Evolutionary conservation across 73 alveolate species (phyloP).

Genomic region (Effrenium voratum): DNA sequence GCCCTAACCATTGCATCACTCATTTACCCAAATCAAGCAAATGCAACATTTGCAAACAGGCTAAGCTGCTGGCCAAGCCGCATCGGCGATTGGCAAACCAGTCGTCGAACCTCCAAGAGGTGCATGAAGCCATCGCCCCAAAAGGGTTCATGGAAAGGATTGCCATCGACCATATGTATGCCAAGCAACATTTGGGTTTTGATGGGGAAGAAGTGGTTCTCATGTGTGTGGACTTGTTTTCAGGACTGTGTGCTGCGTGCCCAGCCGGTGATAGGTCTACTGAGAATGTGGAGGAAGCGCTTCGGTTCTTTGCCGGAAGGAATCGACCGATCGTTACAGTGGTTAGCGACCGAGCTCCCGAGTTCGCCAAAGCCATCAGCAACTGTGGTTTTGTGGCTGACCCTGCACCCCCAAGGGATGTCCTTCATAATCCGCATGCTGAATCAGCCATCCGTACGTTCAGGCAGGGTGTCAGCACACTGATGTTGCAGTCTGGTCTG

Average conservation of each 20-base stretch:
- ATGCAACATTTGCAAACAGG: not conserved
- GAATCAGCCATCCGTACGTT: slow-evolving; percentile 43
- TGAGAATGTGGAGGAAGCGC: not conserved
- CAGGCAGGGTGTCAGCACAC: not conserved
- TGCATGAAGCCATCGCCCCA: not conserved
- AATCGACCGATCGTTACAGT: not conserved
- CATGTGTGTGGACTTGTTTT: not conserved
- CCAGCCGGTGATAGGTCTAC: not conserved
- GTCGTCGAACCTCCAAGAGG: not conserved
- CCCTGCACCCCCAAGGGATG: not conserved
- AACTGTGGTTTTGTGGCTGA: not conserved
- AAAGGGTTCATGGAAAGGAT: not conserved
- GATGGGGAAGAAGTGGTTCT: not conserved
- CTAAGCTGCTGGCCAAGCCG: not conserved
- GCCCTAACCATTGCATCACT: not conserved
- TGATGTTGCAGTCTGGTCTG: slow-evolving; percentile 14
- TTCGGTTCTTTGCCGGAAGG: slow-evolving; percentile 28
- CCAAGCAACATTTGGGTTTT: not conserved
- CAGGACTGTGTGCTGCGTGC: not conserved
- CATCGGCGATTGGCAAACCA: not conserved
- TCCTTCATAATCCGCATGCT: not conserved
- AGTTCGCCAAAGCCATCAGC: slow-evolving; percentile 1
- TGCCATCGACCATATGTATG: not conserved
- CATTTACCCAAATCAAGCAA: slow-evolving; percentile 1
- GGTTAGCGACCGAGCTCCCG: slow-evolving; percentile 32